These are phyloP conservation scores for Porodaedalea pini DNA, from an alignment of 1,284 basidiomycete species.

Conservation along the genomic window DNA sequence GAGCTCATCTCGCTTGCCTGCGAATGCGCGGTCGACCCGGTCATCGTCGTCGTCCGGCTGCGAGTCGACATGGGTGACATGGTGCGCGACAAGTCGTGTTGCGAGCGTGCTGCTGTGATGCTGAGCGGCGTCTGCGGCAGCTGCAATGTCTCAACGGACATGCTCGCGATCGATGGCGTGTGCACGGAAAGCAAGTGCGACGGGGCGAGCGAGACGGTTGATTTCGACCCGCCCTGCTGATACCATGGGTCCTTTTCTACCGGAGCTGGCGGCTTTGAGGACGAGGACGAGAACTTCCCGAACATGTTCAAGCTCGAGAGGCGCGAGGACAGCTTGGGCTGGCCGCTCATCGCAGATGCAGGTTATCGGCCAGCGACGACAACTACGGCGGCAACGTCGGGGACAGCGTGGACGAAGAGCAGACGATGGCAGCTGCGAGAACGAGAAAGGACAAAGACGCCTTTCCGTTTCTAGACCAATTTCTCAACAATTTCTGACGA, in stretches of 20 bases:
- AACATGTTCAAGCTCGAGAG: constrained; percentile 63
- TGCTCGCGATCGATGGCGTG: constrained; percentile 37
- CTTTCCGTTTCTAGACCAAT: neutral
- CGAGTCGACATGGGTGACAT: constrained; percentile 14
- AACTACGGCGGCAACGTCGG: constrained; percentile 5
- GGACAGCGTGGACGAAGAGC: constrained; percentile 4
- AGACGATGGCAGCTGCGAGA: neutral
- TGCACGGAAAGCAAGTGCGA: constrained; percentile 34
- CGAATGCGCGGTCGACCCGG: neutral
- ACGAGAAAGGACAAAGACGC: neutral
- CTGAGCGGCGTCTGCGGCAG: constrained; percentile 13
- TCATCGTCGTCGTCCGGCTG: constrained; percentile 7
- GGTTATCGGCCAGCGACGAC: constrained; percentile 19
- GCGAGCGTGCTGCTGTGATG: constrained; percentile 5
- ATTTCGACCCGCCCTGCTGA: constrained; percentile 20
- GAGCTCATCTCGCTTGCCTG: constrained; percentile 11
- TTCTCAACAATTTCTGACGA: neutral
- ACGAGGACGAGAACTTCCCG: constrained; percentile 36
- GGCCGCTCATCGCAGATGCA: constrained; percentile 14
- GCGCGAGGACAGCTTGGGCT: constrained; percentile 41
- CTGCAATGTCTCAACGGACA: constrained; percentile 18
- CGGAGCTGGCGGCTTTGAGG: constrained; percentile 38
- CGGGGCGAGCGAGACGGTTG: constrained; percentile 18
- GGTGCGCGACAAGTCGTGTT: constrained; percentile 16
- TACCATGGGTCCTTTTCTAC: constrained; percentile 64